A percentile compares a stretch with the other conserved stretches of the same genome.
phyloP scores from a whole-genome alignment of 2,329 filamentous ascomycete species.

The Cladosporium sp. region DNA sequence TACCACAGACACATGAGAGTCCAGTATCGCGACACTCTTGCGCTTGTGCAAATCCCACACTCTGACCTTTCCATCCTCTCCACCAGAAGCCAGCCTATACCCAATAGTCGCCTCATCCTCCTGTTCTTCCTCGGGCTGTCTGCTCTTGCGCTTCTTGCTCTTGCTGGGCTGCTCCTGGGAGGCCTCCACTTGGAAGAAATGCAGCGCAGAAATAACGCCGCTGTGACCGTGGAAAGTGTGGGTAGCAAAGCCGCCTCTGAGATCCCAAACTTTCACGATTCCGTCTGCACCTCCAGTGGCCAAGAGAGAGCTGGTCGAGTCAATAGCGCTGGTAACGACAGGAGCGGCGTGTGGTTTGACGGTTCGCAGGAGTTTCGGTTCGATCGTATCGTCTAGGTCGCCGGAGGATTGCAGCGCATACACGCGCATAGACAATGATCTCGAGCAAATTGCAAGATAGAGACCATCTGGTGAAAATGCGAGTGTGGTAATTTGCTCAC shows the following conservation, averaged over 20 bases:
- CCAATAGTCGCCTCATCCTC: slow-evolving; percentile 50
- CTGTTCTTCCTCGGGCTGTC: slow-evolving; percentile 40
- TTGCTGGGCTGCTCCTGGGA: slow-evolving; percentile 19
- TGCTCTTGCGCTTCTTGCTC: slow-evolving; percentile 43
- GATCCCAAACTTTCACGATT: slow-evolving; percentile 94
- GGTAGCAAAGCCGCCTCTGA: slow-evolving; percentile 81
- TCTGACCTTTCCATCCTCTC: slow-evolving; percentile 86
- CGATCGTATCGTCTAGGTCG: slow-evolving; percentile 53
- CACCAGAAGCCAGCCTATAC: slow-evolving; percentile 82
- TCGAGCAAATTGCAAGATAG: slow-evolving; percentile 85
- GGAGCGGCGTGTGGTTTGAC: slow-evolving; percentile 88
- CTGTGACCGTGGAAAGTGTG: slow-evolving; percentile 94
- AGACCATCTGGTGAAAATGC: slow-evolving; percentile 81
- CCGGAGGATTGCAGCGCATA: slow-evolving; percentile 64
- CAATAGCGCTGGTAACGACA: slow-evolving; percentile 78
- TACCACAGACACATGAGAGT: slow-evolving; percentile 95
- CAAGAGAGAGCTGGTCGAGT: slow-evolving; percentile 80
- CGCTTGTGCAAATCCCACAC: slow-evolving; percentile 90
- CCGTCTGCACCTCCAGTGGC: slow-evolving; percentile 93
- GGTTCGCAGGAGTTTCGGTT: slow-evolving; percentile 66
- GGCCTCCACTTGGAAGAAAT: slow-evolving; percentile 68
- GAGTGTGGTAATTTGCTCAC: slow-evolving; percentile 70
- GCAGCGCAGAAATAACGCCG: slow-evolving; percentile 82
- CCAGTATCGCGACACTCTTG: slow-evolving; percentile 68
- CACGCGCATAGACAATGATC: slow-evolving; percentile 93